Conservation (phyloP, 176 grass and related monocot genomes). For the Oryza glaberrima region DNA sequence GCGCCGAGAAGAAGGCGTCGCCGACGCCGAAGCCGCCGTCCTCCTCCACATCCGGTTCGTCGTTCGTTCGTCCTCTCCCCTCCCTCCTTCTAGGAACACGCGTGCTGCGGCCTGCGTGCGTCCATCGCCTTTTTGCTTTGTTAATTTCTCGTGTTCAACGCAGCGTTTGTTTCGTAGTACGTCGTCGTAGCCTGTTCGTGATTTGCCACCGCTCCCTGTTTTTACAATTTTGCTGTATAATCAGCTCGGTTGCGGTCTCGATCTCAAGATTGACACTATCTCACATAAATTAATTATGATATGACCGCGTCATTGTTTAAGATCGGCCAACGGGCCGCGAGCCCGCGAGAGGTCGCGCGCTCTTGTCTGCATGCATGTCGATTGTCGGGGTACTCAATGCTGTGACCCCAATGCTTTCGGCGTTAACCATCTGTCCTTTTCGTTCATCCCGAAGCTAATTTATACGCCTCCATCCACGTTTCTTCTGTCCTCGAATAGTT, state of each 20-base stretch:
- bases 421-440: background rate
- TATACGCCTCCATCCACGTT: background rate
- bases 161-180: background rate
- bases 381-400: background rate
- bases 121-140: background rate
- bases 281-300: background rate
- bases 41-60: slow-evolving; percentile 35
- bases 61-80: background rate
- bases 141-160: too few species aligned
- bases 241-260: background rate
- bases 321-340: background rate
- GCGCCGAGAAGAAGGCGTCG: background rate
- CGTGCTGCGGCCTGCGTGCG: too few species aligned
- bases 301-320: background rate
- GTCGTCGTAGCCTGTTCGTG: background rate
- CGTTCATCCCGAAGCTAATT: background rate
- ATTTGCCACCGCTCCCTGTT: background rate
- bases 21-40: slow-evolving; percentile 14
- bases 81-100: background rate
- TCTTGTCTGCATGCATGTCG: background rate
- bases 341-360: background rate
- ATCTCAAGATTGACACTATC: background rate
- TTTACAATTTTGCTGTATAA: background rate
- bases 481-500: background rate
- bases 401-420: background rate